Evolutionary conservation across 75 land plant species (phyloP).

Genomic region (Cunninghamia lanceolata): DNA sequence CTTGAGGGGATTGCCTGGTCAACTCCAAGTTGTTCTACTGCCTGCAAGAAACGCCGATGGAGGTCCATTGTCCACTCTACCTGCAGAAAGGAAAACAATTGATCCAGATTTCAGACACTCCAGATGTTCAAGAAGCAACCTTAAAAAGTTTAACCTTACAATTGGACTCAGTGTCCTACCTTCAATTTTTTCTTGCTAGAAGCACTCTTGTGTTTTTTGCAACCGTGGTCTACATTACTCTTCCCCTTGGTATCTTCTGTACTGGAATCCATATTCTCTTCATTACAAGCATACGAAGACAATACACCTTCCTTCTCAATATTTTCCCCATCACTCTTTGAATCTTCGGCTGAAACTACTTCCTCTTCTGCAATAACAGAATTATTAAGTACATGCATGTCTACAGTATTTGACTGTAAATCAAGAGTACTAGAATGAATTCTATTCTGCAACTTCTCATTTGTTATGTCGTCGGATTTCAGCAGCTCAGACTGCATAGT

Average conservation of each 20-base stretch:
- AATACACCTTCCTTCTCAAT: conserved; percentile 3
- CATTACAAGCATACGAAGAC: conserved; percentile 12
- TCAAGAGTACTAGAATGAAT: not conserved
- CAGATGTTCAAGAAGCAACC: not conserved
- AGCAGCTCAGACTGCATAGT: conserved; percentile 15
- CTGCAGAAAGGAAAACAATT: conserved; percentile 10
- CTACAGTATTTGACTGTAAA: conserved; percentile 7
- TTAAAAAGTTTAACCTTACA: not conserved
- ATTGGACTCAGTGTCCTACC: conserved; percentile 18
- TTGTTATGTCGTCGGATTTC: conserved; percentile 49
- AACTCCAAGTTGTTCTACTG: conserved; percentile 77
- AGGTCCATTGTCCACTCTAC: conserved; percentile 84
- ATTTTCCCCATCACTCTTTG: conserved; percentile 18
- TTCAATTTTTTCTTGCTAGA: conserved; percentile 44
- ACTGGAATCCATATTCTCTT: conserved; percentile 1
- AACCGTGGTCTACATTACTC: not conserved
- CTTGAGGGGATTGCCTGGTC: conserved; percentile 83
- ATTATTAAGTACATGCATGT: conserved; percentile 13
- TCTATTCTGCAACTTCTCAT: conserved; percentile 18
- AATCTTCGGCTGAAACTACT: conserved; percentile 26
- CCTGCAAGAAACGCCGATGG: conserved; percentile 71
- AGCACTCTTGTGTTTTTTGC: not conserved
- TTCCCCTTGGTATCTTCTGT: conserved; percentile 20
- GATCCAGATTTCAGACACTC: not conserved
- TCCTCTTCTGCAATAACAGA: conserved; percentile 28